Conservation (phyloP, 139 green algal species). For the Auxenochlorella protothecoides region DNA sequence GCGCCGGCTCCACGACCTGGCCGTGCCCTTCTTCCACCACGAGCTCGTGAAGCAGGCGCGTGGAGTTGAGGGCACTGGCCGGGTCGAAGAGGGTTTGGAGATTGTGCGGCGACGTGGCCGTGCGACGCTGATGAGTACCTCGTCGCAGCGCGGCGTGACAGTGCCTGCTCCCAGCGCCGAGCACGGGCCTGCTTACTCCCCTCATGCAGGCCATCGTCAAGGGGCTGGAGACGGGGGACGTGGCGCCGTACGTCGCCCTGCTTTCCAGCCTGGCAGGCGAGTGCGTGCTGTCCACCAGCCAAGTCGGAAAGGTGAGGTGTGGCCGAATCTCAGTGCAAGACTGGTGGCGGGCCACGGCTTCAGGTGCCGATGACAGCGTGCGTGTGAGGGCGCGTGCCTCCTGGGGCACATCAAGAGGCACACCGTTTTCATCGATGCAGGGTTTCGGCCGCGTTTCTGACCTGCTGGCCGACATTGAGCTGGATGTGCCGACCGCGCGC, state of each 20-base stretch:
- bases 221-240: constrained; percentile 27
- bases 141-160: too few relatives aligned
- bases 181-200: constrained; percentile 1
- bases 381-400: too few relatives aligned
- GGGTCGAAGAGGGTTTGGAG: too few relatives aligned
- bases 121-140: too few relatives aligned
- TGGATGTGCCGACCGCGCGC: constrained; percentile 59
- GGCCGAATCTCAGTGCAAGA: too few relatives aligned
- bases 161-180: too few relatives aligned
- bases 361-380: too few relatives aligned
- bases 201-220: constrained; percentile 57
- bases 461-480: constrained; percentile 52
- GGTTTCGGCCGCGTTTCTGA: constrained; percentile 56
- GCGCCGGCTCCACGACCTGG: constrained; percentile 50
- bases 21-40: constrained; percentile 69
- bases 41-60: constrained; percentile 57
- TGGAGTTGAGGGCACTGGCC: too few relatives aligned
- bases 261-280: constrained; percentile 40
- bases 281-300: constrained; percentile 45
- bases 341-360: too few relatives aligned
- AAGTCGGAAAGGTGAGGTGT: constrained; percentile 49
- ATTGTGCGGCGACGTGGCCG: too few relatives aligned
- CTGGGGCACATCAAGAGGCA: too few relatives aligned
- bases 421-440: background rate
- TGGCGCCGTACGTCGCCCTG: constrained; percentile 38